A percentile compares a stretch with the other conserved stretches of the same genome.
Evolutionary conservation across 1,139 yeast species (phyloP).

Genomic region (Blastobotrys indianensis): DNA sequence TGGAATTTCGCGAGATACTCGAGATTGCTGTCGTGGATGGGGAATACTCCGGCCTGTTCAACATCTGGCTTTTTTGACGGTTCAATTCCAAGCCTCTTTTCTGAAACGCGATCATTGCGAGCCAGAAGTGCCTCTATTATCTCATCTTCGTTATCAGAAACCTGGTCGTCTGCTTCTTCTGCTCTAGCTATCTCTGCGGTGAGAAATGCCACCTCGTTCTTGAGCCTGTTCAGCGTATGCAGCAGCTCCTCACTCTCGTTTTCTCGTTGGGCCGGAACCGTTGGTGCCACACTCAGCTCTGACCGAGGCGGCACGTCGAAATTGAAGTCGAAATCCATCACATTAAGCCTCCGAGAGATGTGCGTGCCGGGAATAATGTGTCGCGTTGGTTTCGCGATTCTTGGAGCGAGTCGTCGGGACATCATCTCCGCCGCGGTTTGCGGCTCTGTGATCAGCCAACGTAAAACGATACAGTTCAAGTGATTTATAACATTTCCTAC

Average conservation of each 20-base stretch:
- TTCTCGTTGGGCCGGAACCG: neutral
- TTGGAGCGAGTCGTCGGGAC: no score
- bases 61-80: neutral
- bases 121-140: conserved; percentile 1
- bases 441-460: no score
- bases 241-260: conserved; percentile 1
- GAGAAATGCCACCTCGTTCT: conserved; percentile 9
- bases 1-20: conserved; percentile 19
- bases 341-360: no score
- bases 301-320: no score
- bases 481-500: no score
- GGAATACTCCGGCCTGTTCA: conserved; percentile 2
- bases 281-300: no score
- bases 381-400: no score
- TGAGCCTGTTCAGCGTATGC: conserved; percentile 9
- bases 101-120: conserved; percentile 2
- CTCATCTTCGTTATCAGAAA: conserved; percentile 1
- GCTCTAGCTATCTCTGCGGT: conserved; percentile 2
- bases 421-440: no score
- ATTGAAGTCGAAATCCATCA: no score
- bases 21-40: conserved; percentile 8
- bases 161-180: neutral
- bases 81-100: neutral
- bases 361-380: no score
- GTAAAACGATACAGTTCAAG: no score